Evolutionary conservation across 140 eudicot genomes (phyloP).

Genomic region (Cichorium intybus): DNA sequence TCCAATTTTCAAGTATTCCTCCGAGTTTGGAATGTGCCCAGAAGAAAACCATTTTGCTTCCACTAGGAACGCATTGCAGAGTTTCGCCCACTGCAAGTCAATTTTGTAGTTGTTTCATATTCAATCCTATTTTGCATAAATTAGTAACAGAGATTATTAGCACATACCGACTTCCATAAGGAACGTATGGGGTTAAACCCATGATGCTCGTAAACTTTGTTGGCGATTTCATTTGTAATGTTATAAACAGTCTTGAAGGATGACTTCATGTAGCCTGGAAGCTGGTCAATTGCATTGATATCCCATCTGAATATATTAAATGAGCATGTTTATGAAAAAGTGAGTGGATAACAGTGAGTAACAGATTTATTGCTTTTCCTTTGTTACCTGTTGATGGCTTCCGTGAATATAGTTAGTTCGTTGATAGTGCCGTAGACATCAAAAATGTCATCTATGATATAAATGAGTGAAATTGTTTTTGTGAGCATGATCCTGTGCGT

Average conservation of each 20-base stretch:
- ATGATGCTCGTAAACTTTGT: conserved; percentile 17
- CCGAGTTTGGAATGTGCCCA: conserved; percentile 33
- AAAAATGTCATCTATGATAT: conserved; percentile 60
- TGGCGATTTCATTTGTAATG: conserved; percentile 34
- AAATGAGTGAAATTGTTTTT: conserved; percentile 42
- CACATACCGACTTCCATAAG: conserved; percentile 35
- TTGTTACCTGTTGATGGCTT: conserved; percentile 55
- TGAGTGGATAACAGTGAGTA: too few species aligned
- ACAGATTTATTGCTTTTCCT: too few species aligned
- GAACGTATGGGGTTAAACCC: conserved; percentile 45
- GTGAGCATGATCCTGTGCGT: conserved; percentile 45
- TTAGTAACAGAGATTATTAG: background rate
- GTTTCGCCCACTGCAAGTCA: conserved; percentile 36
- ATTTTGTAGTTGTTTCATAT: background rate
- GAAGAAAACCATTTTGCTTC: conserved; percentile 62
- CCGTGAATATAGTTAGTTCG: conserved; percentile 46
- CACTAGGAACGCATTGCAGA: conserved; percentile 55
- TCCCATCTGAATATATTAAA: conserved; percentile 50
- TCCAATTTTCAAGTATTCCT: conserved; percentile 53
- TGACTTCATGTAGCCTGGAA: conserved; percentile 50
- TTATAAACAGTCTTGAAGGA: conserved; percentile 36
- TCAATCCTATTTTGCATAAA: background rate
- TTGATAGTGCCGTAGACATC: conserved; percentile 49
- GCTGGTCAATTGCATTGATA: conserved; percentile 6
- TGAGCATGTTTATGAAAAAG: background rate